Evolutionary conservation across 106 monocot genomes (phyloP).

Genomic region (Amphibolis antarctica): DNA sequence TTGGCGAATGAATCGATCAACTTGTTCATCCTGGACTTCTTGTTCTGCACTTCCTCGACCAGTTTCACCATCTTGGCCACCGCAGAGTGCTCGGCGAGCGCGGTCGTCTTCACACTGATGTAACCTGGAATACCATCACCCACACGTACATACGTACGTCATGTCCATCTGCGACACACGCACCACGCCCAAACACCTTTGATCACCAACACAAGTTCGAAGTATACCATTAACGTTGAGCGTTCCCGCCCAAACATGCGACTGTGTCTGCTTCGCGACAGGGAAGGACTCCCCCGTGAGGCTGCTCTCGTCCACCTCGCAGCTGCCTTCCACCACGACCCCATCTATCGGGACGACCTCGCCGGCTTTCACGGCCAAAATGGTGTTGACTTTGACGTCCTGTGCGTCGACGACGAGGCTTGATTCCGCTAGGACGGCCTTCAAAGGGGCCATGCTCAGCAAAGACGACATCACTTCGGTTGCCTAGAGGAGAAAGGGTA

Average conservation of each 20-base stretch:
- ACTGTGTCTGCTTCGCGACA: conserved; percentile 55
- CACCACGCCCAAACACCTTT: not conserved
- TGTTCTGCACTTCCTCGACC: conserved; percentile 96
- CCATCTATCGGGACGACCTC: conserved; percentile 92
- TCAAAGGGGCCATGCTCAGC: conserved; percentile 88
- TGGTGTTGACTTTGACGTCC: conserved; percentile 48
- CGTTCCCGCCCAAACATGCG: conserved; percentile 89
- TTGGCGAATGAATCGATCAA: conserved; percentile 78
- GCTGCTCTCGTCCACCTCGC: conserved; percentile 80
- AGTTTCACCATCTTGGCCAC: conserved; percentile 88
- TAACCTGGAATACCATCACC: conserved; percentile 41
- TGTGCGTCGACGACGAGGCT: conserved; percentile 44
- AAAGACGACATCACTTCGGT: conserved; percentile 69
- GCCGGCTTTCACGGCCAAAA: conserved; percentile 84
- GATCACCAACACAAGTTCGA: not conserved
- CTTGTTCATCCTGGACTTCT: conserved; percentile 66
- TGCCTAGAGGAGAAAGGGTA: conserved; percentile 33
- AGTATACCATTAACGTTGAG: conserved; percentile 67
- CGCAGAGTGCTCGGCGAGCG: conserved; percentile 81
- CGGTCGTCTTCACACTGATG: conserved; percentile 77
- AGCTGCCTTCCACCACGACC: conserved; percentile 57
- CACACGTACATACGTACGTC: not conserved
- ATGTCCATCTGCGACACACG: not conserved
- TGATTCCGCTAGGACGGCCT: conserved; percentile 69
- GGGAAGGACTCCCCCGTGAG: conserved; percentile 91